Percentiles rank a stretch among this genome's conserved stretches.
These are phyloP conservation scores for Chrysoporthe deuterocubensis DNA, from an alignment of 2,329 filamentous ascomycete genomes.

Conservation along the genomic window DNA sequence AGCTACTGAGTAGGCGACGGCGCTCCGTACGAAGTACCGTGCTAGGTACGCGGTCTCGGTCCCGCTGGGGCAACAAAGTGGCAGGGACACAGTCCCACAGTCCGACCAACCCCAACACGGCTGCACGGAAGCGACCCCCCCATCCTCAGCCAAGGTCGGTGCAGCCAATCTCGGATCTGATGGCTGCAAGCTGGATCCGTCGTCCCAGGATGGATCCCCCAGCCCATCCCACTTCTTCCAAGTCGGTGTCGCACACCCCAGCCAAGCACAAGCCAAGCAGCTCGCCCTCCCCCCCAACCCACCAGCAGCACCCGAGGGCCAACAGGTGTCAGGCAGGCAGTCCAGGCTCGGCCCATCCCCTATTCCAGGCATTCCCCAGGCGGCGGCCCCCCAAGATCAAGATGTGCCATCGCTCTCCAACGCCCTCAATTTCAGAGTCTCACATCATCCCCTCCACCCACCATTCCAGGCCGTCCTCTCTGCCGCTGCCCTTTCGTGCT, in stretches of 20 bases:
- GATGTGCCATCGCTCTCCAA: constrained; percentile 20
- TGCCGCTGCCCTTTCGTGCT: constrained; percentile 25
- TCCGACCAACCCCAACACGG: constrained; percentile 11
- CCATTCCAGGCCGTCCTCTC: constrained; percentile 15
- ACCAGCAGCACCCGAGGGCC: neutral
- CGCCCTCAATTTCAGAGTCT: constrained; percentile 16
- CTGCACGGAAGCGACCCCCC: constrained; percentile 14
- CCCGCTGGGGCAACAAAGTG: neutral
- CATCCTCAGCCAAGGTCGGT: constrained; percentile 19
- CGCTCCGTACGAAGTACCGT: neutral
- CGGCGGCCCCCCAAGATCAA: neutral
- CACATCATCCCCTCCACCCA: constrained; percentile 19
- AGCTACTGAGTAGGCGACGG: too few relatives aligned
- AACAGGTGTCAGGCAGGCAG: neutral
- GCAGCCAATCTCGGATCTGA: constrained; percentile 25
- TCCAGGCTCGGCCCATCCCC: constrained; percentile 8
- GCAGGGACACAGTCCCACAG: constrained; percentile 15
- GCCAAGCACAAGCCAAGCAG: neutral
- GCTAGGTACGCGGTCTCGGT: neutral
- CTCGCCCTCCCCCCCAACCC: constrained; percentile 3
- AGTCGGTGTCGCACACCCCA: constrained; percentile 24
- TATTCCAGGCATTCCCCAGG: constrained; percentile 26
- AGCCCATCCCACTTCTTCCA: constrained; percentile 23
- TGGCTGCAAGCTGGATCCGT: constrained; percentile 15
- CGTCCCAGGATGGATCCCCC: constrained; percentile 9